These are phyloP conservation scores for Ustilago curta DNA, from an alignment of 1,284 basidiomycete genomes.

Conservation along the genomic window DNA sequence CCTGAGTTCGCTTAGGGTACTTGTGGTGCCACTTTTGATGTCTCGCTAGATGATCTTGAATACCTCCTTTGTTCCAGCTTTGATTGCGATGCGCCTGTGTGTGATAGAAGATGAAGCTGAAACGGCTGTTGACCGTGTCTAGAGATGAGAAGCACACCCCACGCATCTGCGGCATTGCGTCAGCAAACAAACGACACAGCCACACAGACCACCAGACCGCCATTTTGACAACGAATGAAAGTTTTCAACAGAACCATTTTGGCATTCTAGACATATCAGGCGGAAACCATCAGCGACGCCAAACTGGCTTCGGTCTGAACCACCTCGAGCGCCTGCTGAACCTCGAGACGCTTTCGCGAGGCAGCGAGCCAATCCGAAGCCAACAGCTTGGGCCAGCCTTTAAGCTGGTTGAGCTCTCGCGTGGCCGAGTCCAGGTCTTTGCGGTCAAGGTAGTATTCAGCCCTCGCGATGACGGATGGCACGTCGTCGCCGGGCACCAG, in stretches of 20 bases:
- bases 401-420: constrained; percentile 88
- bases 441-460: constrained; percentile 89
- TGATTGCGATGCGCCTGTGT: neutral
- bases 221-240: neutral
- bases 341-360: constrained; percentile 87
- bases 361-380: constrained; percentile 92
- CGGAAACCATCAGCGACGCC: constrained; percentile 71
- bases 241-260: neutral
- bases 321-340: constrained; percentile 91
- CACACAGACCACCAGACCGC: neutral
- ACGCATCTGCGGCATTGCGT: neutral
- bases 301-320: constrained; percentile 84
- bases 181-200: neutral
- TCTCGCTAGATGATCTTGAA: constrained; percentile 25
- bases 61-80: constrained; percentile 24
- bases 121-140: neutral
- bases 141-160: neutral
- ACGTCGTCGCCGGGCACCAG: constrained; percentile 82
- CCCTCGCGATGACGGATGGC: constrained; percentile 84
- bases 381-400: constrained; percentile 82
- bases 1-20: constrained; percentile 79
- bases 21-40: neutral
- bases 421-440: constrained; percentile 93
- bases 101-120: neutral
- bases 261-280: constrained; percentile 13